phyloP scores from a whole-genome alignment of 495 filamentous ascomycete species.

The Astrocystis sublimbata region DNA sequence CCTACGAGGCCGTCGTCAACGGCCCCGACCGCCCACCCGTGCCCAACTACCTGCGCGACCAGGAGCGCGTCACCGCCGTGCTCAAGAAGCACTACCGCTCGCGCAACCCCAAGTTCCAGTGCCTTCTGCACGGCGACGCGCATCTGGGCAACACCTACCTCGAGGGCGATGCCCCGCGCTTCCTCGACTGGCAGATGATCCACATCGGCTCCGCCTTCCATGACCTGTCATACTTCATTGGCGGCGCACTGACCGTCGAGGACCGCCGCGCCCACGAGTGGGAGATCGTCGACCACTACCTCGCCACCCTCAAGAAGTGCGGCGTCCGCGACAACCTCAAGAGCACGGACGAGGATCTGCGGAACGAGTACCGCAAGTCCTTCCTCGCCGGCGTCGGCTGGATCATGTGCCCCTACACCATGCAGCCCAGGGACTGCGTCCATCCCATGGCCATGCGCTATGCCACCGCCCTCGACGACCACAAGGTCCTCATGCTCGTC shows the following conservation, averaged over 20 bases:
- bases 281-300: slow-evolving; percentile 34
- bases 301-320: slow-evolving; percentile 23
- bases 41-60: slow-evolving; percentile 27
- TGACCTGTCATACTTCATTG: slow-evolving; percentile 38
- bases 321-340: slow-evolving; percentile 24
- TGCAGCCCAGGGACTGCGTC: slow-evolving; percentile 35
- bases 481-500: slow-evolving; percentile 36
- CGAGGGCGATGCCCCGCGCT: slow-evolving; percentile 30
- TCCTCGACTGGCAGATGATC: slow-evolving; percentile 40
- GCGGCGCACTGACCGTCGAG: slow-evolving; percentile 32
- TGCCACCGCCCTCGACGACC: slow-evolving; percentile 36
- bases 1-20: slow-evolving; percentile 27
- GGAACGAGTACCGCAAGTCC: slow-evolving; percentile 36
- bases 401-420: slow-evolving; percentile 32
- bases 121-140: slow-evolving; percentile 36
- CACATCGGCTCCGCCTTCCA: slow-evolving; percentile 38
- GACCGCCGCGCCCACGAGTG: slow-evolving; percentile 36
- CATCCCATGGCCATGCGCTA: slow-evolving; percentile 35
- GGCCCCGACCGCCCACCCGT: slow-evolving; percentile 29
- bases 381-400: slow-evolving; percentile 36
- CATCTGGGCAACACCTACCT: slow-evolving; percentile 35
- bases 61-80: slow-evolving; percentile 29
- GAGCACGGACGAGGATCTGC: slow-evolving; percentile 29
- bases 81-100: slow-evolving; percentile 32
- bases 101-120: slow-evolving; percentile 31